Evolutionary conservation across 2,329 filamentous ascomycete species (phyloP).

Genomic region (Dactylonectria macrodidyma): DNA sequence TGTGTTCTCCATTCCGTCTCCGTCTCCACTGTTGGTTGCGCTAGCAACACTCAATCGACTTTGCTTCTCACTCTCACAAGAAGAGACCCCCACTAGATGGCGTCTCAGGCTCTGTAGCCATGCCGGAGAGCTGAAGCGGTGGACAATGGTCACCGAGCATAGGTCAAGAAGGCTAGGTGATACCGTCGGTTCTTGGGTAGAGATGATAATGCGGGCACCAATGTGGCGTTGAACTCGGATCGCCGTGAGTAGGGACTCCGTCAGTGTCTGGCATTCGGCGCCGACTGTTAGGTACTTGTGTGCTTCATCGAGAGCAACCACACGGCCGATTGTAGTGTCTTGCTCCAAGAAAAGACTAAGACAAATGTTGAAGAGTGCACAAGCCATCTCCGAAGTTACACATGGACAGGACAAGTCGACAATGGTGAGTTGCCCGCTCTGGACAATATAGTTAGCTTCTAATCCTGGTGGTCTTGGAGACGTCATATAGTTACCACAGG

Average conservation of each 20-base stretch:
- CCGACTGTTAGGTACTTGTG: slow-evolving; percentile 80
- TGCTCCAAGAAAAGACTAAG: slow-evolving; percentile 76
- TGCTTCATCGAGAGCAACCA: slow-evolving; percentile 82
- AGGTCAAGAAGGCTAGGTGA: slow-evolving; percentile 78
- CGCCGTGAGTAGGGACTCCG: slow-evolving; percentile 71
- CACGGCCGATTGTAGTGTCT: slow-evolving; percentile 60
- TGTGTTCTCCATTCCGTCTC: background rate
- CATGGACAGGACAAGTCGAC: slow-evolving; percentile 83
- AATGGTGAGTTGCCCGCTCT: slow-evolving; percentile 55
- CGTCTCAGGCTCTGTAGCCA: slow-evolving; percentile 66
- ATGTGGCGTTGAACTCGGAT: slow-evolving; percentile 82
- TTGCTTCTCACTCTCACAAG: background rate
- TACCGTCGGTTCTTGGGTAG: slow-evolving; percentile 84
- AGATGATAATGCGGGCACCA: slow-evolving; percentile 77
- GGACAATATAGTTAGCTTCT: slow-evolving; percentile 1
- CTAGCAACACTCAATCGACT: background rate
- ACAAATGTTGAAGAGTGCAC: slow-evolving; percentile 80
- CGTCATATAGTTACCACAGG: slow-evolving; percentile 35
- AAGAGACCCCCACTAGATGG: slow-evolving; percentile 60
- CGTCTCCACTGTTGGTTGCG: background rate
- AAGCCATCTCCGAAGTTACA: slow-evolving; percentile 76
- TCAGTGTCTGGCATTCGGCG: slow-evolving; percentile 70
- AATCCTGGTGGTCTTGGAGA: background rate
- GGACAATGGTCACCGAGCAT: slow-evolving; percentile 79
- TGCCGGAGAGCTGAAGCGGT: slow-evolving; percentile 77